Evolutionary conservation across 2,329 filamentous ascomycete genomes (phyloP).

Genomic region (Epichloe festucae): DNA sequence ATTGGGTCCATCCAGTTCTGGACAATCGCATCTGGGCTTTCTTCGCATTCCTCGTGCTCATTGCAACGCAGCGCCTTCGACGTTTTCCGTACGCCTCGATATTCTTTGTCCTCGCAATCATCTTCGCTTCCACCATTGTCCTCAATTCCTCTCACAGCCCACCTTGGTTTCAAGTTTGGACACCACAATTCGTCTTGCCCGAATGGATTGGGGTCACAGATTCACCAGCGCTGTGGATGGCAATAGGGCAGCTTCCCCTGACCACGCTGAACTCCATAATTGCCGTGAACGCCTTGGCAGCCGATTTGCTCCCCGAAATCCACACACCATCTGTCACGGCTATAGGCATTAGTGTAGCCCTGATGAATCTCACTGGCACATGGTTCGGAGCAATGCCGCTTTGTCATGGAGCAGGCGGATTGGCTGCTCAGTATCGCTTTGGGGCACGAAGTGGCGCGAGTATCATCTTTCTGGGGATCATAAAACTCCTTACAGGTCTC

Average conservation of each 20-base stretch:
- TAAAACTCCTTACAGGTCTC: constrained; percentile 67
- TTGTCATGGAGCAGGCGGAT: constrained; percentile 82
- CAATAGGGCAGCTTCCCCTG: constrained; percentile 77
- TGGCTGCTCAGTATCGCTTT: constrained; percentile 85
- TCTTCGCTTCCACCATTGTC: constrained; percentile 42
- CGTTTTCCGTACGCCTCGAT: constrained; percentile 67
- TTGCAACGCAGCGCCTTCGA: constrained; percentile 52
- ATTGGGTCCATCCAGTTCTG: constrained; percentile 53
- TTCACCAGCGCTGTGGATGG: constrained; percentile 39
- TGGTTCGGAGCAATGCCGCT: constrained; percentile 95
- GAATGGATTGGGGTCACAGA: constrained; percentile 16
- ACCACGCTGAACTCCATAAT: constrained; percentile 89
- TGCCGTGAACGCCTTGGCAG: constrained; percentile 67
- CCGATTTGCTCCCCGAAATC: constrained; percentile 60
- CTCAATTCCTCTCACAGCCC: constrained; percentile 21
- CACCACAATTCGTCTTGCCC: constrained; percentile 33
- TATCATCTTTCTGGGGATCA: constrained; percentile 62
- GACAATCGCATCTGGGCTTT: constrained; percentile 73
- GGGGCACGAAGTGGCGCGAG: constrained; percentile 79
- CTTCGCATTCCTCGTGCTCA: constrained; percentile 57
- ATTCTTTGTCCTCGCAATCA: constrained; percentile 55
- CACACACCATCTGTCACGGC: constrained; percentile 58
- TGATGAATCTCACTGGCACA: constrained; percentile 73
- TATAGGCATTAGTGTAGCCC: constrained; percentile 67
- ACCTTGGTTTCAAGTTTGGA: constrained; percentile 47